A percentile compares a stretch with the other conserved stretches of the same genome.
These are phyloP conservation scores for Withania somnifera DNA, from an alignment of 305 asterid genomes.

Conservation along the genomic window DNA sequence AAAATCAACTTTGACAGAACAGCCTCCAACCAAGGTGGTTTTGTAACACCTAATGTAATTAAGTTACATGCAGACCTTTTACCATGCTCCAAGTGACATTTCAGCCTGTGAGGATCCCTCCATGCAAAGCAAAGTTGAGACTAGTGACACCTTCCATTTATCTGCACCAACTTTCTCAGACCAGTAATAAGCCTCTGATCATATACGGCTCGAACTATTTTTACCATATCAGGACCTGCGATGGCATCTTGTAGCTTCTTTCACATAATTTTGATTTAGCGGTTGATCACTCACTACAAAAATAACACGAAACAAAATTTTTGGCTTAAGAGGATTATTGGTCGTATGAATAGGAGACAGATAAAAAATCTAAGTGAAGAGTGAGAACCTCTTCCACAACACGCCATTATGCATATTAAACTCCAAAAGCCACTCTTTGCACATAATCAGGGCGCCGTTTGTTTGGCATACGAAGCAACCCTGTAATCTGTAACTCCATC, in stretches of 20 bases:
- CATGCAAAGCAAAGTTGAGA: not conserved
- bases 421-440: conserved; percentile 85
- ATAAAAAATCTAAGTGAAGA: not conserved
- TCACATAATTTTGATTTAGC: not conserved
- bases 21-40: not conserved
- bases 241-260: not conserved
- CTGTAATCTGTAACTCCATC: conserved; percentile 75
- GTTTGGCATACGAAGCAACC: conserved; percentile 86
- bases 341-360: not conserved
- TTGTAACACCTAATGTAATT: not conserved
- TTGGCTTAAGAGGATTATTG: not conserved
- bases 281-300: not conserved
- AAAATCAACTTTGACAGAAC: not conserved
- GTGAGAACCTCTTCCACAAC: not conserved
- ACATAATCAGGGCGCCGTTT: conserved; percentile 90
- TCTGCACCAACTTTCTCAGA: not conserved
- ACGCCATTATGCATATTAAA: not conserved
- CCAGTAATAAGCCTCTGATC: not conserved
- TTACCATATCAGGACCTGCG: not conserved
- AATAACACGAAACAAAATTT: not conserved
- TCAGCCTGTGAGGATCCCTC: not conserved
- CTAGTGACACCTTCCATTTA: not conserved
- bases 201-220: not conserved
- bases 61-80: not conserved
- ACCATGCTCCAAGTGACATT: not conserved